phyloP scores from a whole-genome alignment of 2,329 filamentous ascomycete species.

The Xylariaceae sp. region DNA sequence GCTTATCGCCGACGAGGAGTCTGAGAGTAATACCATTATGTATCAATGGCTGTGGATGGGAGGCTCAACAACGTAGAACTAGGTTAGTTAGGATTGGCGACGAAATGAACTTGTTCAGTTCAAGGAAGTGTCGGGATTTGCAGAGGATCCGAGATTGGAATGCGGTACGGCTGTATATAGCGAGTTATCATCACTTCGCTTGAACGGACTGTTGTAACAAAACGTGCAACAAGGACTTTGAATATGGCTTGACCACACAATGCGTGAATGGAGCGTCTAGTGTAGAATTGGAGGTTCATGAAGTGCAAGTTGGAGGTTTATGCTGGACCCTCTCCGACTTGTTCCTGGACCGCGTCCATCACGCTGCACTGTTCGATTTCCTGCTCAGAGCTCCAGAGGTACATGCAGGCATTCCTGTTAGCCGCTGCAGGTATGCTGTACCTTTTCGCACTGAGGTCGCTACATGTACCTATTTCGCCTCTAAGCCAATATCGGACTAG shows the following conservation, averaged over 20 bases:
- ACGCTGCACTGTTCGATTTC: not conserved
- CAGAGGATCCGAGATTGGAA: too few relatives aligned
- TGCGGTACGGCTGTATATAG: too few relatives aligned
- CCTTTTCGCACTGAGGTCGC: not conserved
- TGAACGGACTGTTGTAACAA: too few relatives aligned
- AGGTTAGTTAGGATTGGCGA: too few relatives aligned
- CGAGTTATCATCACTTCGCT: too few relatives aligned
- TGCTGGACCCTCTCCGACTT: too few relatives aligned
- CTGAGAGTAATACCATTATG: slow-evolving; percentile 28
- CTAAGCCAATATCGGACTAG: slow-evolving; percentile 10
- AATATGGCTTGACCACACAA: too few relatives aligned
- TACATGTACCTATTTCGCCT: not conserved
- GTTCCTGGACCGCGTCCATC: not conserved
- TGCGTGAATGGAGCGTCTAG: not conserved
- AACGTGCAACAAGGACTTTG: too few relatives aligned
- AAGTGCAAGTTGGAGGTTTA: not conserved
- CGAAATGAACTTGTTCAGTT: too few relatives aligned
- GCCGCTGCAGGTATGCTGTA: not conserved
- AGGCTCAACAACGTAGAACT: slow-evolving; percentile 4
- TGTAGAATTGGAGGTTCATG: not conserved
- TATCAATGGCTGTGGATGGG: not conserved
- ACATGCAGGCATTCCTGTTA: not conserved
- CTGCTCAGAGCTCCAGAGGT: not conserved
- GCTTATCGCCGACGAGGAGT: slow-evolving; percentile 30
- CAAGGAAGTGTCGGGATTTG: too few relatives aligned